Evolutionary conservation across 2,329 filamentous ascomycete species (phyloP), one percentile per base, ranked within the genome.

Genomic region (Diaporthe sp.): DNA sequence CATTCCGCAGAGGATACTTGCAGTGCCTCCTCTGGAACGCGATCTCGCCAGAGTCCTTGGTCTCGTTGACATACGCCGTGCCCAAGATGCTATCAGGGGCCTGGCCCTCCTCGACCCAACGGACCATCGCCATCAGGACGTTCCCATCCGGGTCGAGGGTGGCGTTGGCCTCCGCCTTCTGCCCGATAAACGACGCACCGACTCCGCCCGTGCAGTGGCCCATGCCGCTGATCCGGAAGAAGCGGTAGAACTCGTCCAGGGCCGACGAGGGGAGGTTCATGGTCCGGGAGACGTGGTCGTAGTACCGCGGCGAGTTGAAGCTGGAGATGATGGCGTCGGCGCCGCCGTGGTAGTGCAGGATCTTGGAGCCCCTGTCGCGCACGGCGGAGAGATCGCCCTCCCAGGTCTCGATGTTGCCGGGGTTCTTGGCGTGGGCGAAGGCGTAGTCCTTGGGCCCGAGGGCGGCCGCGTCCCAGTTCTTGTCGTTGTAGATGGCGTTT

Each of bases 191-290:
- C 0, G 73, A 81, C 2, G 87, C 86, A 2, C 87, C 87, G 22
- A 79, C 78, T 9, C 88, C 88, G 10, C 86, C 86, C 7, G 65
- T 75, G 78, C 89, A 91, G 80, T 91, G 89, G 1, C 81, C 83
- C 83, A 89, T 88, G 12, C 89, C 89, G 17, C 85, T 85, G 77
- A 91, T 85, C 37, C 84, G 84, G 83, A 91, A 91, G 80, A 85
- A 87, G 70, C 89, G 85, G 78, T 89, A 87, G 75, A 87, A 88
- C 1, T 81, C 79, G 73, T 88, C 86, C 2, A 88, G 79, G 71
- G 84, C 75, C 0, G 77, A 60, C 0, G 81, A 73, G 0, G 80
- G 76, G 0, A 83, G 78, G 8, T 77, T 77, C 86, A 89, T 87
- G 0, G 85, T 87, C 37, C 80, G n/a, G 4, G 82, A 81, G 7